Evolutionary conservation across 2,329 filamentous ascomycete genomes (phyloP), one percentile per base, ranked within the genome.

Genomic region (Lasiodiplodia sp.): DNA sequence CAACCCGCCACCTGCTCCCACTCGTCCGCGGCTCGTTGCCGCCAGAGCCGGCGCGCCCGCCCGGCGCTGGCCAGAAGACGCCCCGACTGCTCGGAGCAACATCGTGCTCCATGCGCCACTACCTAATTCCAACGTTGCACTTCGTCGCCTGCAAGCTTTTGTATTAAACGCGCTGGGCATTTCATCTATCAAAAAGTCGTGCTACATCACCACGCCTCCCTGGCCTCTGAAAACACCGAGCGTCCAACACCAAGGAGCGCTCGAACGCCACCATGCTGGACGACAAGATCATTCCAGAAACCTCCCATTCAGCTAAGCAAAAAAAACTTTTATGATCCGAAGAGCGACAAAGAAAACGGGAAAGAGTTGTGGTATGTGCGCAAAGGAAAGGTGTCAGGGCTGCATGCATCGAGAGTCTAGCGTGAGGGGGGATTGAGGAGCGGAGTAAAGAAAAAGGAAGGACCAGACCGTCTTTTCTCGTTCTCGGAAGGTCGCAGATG

Each of bases 221-320:
- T 31, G 58, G 44, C 44, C 49, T 63, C 58, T 37, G 58, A 51
- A 63, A 51, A 21, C 16, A 16, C 23, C 47, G 60, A 64, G 28
- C 44, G 60, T 52, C 60, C 60, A 58, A 58, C 55, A 58, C 55
- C 55, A 58, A 58, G 34, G 55, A 34, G 34, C 55, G 55, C 34
- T 25, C 55, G 31, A 62, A 62, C 57, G 57, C 57, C 40, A n/a
- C 38, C 38, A 49, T 49, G 57, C 34, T 40, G 57, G 38, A 49
- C 57, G 44, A 34, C 28, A 40, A 37, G 28, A n/a, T 40, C 47
- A 6, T 52, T 52, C 60, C 60, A 64, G 60, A 52, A 52, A 38
- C 60, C 60, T 52, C 60, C 60, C 60, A 64, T 64, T 64, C 60
- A 64, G 60, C 60, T 38, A 64, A 64, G 60, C 60, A 47, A 64